Evolutionary conservation across 495 filamentous ascomycete genomes (phyloP).

Genomic region (Hyaloscypha finlandica): DNA sequence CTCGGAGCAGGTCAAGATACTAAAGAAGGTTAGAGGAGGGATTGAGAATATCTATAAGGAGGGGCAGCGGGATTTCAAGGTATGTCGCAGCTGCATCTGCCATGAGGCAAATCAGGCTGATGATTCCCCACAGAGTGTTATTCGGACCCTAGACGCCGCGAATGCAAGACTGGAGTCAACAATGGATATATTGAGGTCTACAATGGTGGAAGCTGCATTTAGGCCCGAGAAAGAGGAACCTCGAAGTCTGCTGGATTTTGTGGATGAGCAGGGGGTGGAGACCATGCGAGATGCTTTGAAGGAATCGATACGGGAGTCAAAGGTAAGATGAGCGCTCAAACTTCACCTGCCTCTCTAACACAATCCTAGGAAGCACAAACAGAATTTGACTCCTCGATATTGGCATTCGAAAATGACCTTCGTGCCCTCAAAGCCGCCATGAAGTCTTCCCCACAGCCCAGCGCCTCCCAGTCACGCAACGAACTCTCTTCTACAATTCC

Average conservation of each 20-base stretch:
- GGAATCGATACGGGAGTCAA: conserved; percentile 58
- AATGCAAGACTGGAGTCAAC: conserved; percentile 72
- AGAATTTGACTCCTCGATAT: conserved; percentile 63
- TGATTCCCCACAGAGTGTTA: conserved; percentile 45
- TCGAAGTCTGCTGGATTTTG: conserved; percentile 83
- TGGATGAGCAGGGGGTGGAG: conserved; percentile 79
- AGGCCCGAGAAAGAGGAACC: conserved; percentile 65
- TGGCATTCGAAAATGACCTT: conserved; percentile 50
- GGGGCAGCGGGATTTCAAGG: conserved; percentile 51
- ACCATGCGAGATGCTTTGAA: conserved; percentile 66
- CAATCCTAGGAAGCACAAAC: conserved; percentile 53
- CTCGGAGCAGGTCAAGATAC: conserved; percentile 67
- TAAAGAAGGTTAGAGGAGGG: conserved; percentile 65
- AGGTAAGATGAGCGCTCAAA: conserved; percentile 35
- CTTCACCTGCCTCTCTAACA: conserved; percentile 18
- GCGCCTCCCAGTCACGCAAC: conserved; percentile 35
- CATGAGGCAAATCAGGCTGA: conserved; percentile 2
- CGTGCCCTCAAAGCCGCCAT: conserved; percentile 37
- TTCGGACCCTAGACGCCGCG: conserved; percentile 73
- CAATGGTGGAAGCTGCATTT: conserved; percentile 72
- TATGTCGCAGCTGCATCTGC: conserved; percentile 11
- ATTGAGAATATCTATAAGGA: conserved; percentile 53
- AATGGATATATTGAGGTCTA: conserved; percentile 67
- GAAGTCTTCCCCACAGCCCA: conserved; percentile 34
- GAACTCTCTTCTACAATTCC: conserved; percentile 55